A percentile compares a stretch with the other conserved stretches of the same genome.
Evolutionary conservation across 352 stramenopile species (phyloP).

Genomic region (Globisporangium paroecandrum): DNA sequence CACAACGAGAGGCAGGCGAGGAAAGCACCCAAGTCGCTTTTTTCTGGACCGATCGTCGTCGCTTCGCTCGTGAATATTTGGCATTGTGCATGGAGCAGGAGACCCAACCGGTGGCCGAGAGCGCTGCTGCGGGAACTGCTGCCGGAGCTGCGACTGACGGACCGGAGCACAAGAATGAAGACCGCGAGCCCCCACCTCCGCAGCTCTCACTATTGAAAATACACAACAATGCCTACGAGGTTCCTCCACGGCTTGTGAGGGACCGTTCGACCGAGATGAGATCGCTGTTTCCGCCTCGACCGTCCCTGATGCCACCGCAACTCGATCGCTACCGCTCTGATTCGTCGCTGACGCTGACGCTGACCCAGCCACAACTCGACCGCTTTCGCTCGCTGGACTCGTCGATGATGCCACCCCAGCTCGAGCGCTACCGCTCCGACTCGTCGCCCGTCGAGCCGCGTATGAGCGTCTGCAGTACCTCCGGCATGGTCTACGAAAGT

Average conservation of each 20-base stretch:
- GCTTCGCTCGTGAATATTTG: slow-evolving; percentile 7
- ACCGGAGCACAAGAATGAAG: background rate
- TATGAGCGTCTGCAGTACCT: slow-evolving; percentile 64
- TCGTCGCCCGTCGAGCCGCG: slow-evolving; percentile 33
- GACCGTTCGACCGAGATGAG: slow-evolving; percentile 17
- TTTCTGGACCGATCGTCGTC: slow-evolving; percentile 3
- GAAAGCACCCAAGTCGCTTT: background rate
- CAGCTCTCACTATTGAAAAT: slow-evolving; percentile 6
- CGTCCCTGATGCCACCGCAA: slow-evolving; percentile 15
- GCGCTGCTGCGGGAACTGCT: background rate
- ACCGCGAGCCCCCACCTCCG: background rate
- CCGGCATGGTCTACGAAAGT: slow-evolving; percentile 66
- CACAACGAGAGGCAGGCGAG: background rate
- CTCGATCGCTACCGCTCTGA: slow-evolving; percentile 36
- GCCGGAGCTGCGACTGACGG: background rate
- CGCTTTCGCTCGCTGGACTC: slow-evolving; percentile 33
- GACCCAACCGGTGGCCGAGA: slow-evolving; percentile 7
- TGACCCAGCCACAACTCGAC: slow-evolving; percentile 17
- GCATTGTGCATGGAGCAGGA: slow-evolving; percentile 3
- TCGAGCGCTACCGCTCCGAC: slow-evolving; percentile 35
- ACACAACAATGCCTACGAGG: slow-evolving; percentile 13
- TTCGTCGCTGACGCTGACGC: slow-evolving; percentile 15
- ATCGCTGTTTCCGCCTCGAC: slow-evolving; percentile 8
- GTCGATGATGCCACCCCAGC: slow-evolving; percentile 18
- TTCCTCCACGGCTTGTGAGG: slow-evolving; percentile 15